phyloP scores from a whole-genome alignment of 768 basidiomycete genomes.

The Hypholoma sublateritium region DNA sequence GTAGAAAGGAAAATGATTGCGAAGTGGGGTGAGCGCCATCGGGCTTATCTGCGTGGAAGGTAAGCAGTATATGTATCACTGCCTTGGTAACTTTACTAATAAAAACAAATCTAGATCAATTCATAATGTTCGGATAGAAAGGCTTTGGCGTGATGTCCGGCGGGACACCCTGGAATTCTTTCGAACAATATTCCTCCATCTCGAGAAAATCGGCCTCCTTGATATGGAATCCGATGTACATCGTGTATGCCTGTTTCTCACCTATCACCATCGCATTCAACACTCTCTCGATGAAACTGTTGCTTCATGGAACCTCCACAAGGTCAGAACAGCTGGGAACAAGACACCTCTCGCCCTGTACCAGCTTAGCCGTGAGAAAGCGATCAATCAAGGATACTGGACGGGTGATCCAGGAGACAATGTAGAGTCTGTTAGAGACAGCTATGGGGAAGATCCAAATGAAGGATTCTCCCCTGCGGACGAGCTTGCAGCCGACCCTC shows the following conservation, averaged over 20 bases:
- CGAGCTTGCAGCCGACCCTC: conserved; percentile 6
- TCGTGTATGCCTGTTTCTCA: conserved; percentile 4
- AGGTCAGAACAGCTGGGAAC: conserved; percentile 12
- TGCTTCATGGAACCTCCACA: conserved; percentile 11
- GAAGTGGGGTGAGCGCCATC: conserved; percentile 13
- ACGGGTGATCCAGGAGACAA: conserved; percentile 10
- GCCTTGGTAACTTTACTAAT: neutral
- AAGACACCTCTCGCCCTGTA: conserved; percentile 8
- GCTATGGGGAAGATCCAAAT: conserved; percentile 2
- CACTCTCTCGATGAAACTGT: conserved; percentile 7
- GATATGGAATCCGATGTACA: conserved; percentile 13
- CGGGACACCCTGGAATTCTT: conserved; percentile 29
- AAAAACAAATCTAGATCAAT: conserved; percentile 15
- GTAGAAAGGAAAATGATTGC: conserved; percentile 14
- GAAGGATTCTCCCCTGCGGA: conserved; percentile 10
- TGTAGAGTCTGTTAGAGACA: neutral
- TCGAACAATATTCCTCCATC: conserved; percentile 25
- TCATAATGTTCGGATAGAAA: conserved; percentile 10
- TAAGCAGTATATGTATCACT: conserved; percentile 3
- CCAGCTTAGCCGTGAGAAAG: conserved; percentile 7
- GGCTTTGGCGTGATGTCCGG: conserved; percentile 16
- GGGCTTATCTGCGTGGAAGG: conserved; percentile 21
- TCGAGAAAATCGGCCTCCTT: conserved; percentile 24
- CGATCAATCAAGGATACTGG: conserved; percentile 8
- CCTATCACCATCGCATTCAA: conserved; percentile 7